Evolutionary conservation across 2,329 filamentous ascomycete genomes (phyloP).

Genomic region (Aspergillus tubingensis): DNA sequence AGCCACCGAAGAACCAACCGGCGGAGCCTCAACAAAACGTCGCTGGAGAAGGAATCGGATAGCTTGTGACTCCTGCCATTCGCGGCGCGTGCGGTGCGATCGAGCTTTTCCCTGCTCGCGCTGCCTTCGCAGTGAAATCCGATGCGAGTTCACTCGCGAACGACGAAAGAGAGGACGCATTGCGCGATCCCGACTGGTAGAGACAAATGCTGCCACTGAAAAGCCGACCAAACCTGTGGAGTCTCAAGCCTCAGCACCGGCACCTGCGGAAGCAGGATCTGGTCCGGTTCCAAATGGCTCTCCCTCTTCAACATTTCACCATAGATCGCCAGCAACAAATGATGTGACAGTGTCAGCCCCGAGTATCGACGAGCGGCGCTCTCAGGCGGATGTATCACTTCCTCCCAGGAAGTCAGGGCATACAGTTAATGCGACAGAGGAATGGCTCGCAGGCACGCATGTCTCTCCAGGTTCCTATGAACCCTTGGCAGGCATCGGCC

Average conservation of each 20-base stretch:
- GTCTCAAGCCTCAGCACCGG: not conserved
- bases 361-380: constrained; percentile 33
- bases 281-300: constrained; percentile 27
- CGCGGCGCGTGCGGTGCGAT: constrained; percentile 89
- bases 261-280: constrained; percentile 11
- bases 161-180: constrained; percentile 93
- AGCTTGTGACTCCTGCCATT: constrained; percentile 94
- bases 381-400: constrained; percentile 23
- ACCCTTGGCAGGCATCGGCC: constrained; percentile 27
- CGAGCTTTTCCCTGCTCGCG: constrained; percentile 88
- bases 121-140: constrained; percentile 70
- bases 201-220: constrained; percentile 12
- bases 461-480: constrained; percentile 38
- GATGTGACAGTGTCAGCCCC: constrained; percentile 30
- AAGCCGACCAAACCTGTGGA: constrained; percentile 5
- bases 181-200: constrained; percentile 68
- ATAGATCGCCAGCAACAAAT: constrained; percentile 33
- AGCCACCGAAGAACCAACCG: constrained; percentile 17
- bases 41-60: constrained; percentile 42
- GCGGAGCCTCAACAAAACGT: constrained; percentile 30
- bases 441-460: constrained; percentile 36
- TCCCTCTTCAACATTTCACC: constrained; percentile 26
- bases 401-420: constrained; percentile 22
- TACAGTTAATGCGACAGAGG: constrained; percentile 32
- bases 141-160: constrained; percentile 86